Evolutionary conservation across 129 eudicot genomes (phyloP).

Genomic region (Solidago caesia): DNA sequence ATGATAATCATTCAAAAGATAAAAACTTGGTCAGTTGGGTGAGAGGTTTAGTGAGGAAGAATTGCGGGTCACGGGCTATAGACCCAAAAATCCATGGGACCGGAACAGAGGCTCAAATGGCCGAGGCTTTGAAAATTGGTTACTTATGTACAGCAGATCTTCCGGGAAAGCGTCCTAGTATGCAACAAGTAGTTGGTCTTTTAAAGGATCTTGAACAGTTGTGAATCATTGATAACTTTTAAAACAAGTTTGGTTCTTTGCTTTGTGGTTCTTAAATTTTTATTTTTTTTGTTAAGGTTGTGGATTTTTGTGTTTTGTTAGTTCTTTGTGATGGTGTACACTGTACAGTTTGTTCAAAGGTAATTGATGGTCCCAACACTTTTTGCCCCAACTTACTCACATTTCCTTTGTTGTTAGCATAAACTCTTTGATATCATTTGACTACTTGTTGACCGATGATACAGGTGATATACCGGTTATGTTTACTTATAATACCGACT

Average conservation of each 20-base stretch:
- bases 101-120: conserved; percentile 53
- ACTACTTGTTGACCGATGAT: not conserved
- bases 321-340: conserved; percentile 10
- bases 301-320: conserved; percentile 21
- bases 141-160: conserved; percentile 86
- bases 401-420: not conserved
- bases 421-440: not conserved
- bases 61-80: conserved; percentile 43
- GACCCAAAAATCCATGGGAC: conserved; percentile 72
- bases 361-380: conserved; percentile 15
- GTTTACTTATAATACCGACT: not conserved
- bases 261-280: conserved; percentile 11
- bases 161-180: conserved; percentile 73
- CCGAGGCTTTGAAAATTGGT: conserved; percentile 83
- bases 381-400: conserved; percentile 1
- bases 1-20: conserved; percentile 39
- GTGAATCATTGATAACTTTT: conserved; percentile 21
- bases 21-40: conserved; percentile 66
- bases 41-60: conserved; percentile 59
- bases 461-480: not conserved
- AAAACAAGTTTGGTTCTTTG: conserved; percentile 20
- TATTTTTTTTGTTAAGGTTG: conserved; percentile 6
- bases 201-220: conserved; percentile 73
- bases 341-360: conserved; percentile 33
- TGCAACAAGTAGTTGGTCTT: conserved; percentile 90